Conservation (phyloP, 176 grass and related monocot species). For the Paspalum notatum region DNA sequence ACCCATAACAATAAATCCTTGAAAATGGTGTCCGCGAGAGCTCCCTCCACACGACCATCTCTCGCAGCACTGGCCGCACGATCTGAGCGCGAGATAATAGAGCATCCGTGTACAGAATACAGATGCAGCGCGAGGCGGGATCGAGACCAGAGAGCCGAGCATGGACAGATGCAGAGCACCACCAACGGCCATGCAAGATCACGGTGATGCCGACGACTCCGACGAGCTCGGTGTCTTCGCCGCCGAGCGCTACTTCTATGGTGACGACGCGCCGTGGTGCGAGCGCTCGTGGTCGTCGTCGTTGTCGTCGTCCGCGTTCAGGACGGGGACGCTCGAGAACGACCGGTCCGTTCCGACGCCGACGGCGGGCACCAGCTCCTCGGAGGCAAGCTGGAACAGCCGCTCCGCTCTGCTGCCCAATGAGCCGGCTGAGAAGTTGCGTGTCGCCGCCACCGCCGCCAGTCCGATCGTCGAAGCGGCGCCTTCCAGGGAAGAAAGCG, state of each 20-base stretch:
- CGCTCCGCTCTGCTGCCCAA: conserved; percentile 25
- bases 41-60: not conserved
- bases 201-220: not conserved
- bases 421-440: not conserved
- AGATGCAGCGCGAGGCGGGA: not conserved
- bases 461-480: not conserved
- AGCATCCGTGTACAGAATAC: not conserved
- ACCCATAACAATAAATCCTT: conserved; percentile 5
- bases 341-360: conserved; percentile 17
- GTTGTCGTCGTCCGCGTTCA: conserved; percentile 37
- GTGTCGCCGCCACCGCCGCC: not conserved
- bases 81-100: not conserved
- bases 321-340: conserved; percentile 25
- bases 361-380: conserved; percentile 48
- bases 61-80: not conserved
- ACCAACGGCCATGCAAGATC: not conserved
- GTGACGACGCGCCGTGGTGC: conserved; percentile 41
- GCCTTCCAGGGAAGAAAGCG: not conserved
- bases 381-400: conserved; percentile 58
- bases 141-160: not conserved
- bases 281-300: conserved; percentile 39
- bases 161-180: conserved; percentile 11
- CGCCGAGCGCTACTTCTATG: conserved; percentile 64
- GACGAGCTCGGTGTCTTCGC: conserved; percentile 48
- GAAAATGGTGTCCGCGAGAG: not conserved